These are phyloP conservation scores for Filobasidium floriforme DNA, from an alignment of 768 basidiomycete species.

Conservation along the genomic window DNA sequence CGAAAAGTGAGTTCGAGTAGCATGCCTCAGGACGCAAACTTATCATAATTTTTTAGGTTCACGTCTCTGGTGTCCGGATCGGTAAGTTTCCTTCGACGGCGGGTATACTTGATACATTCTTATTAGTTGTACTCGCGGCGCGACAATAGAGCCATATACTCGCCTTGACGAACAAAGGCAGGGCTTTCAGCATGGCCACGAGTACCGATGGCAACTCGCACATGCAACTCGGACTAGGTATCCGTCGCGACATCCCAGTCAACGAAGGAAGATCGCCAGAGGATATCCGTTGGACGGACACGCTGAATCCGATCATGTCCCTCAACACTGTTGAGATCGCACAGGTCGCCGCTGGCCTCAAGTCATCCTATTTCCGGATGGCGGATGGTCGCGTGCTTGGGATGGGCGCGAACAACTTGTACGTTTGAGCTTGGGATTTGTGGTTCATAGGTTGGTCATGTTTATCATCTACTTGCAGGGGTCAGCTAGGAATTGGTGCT, in stretches of 20 bases:
- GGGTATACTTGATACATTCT: too few relatives aligned
- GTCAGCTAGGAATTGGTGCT: slow-evolving; percentile 73
- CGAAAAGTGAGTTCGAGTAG: slow-evolving; percentile 55
- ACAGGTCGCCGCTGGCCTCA: slow-evolving; percentile 64
- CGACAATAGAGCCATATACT: slow-evolving; percentile 47
- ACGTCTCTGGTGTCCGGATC: slow-evolving; percentile 62
- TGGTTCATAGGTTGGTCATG: too few relatives aligned
- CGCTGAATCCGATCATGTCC: slow-evolving; percentile 68
- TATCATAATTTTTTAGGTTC: slow-evolving; percentile 51
- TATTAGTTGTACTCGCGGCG: too few relatives aligned
- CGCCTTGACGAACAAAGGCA: slow-evolving; percentile 53
- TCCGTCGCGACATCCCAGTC: slow-evolving; percentile 57
- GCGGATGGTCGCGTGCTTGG: slow-evolving; percentile 65
- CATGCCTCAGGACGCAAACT: background rate
- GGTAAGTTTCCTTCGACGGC: too few relatives aligned
- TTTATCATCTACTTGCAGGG: slow-evolving; percentile 40
- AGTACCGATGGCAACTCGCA: slow-evolving; percentile 66
- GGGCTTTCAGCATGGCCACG: slow-evolving; percentile 70
- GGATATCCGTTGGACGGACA: slow-evolving; percentile 60
- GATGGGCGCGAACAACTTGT: slow-evolving; percentile 76
- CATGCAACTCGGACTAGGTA: slow-evolving; percentile 73
- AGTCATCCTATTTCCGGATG: slow-evolving; percentile 67
- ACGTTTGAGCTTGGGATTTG: too few relatives aligned
- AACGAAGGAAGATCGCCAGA: slow-evolving; percentile 47
- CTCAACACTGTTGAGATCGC: slow-evolving; percentile 58